Evolutionary conservation across 73 alveolate species (phyloP), one percentile per base, ranked within the genome.

Genomic region (Paramecium caudatum): DNA sequence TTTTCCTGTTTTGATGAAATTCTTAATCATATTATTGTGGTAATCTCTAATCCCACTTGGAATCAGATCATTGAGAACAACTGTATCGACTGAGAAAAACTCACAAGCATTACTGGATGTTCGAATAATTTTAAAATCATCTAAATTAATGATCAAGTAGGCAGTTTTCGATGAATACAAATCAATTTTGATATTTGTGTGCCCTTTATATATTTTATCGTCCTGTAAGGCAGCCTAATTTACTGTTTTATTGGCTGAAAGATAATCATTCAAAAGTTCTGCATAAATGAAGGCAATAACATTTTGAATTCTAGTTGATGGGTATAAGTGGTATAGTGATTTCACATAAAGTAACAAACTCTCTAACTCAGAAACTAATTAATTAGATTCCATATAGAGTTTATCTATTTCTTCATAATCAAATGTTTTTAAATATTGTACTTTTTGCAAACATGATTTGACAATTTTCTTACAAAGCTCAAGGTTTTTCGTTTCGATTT

Each of bases 181-280:
- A 74, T 74, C 88, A 41, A 74, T 21, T 74, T 74, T 74, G 2
- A 37, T 37, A 55, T 65, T 33, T 32, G 47, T 13, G 5, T 25
- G 33, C 10, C 17, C 34, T 33, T 65, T 33, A 65, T 33, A 36
- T 34, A 37, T 19, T 41, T 74, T 37, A 74, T 74, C 62, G 8
- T 74, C 88, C 1, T 41, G 25, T 27, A 41, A 23, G 6, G 88
- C 39, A 19, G 68, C 30, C 8, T 19, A 19, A 27, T 32, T 10
- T 19, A 37, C 36, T 12, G 43, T 34, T 45, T 74, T 74, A 45
- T 34, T 41, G 1, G 88, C 88, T 17, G 88, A 37, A 21, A 74
- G 43, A 23, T 74, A 74, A 74, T 74, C 88, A 74, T 74, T 74
- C 17, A 74, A 27, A 17, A 74, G 19, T 74, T 74, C 88, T 34